Percentiles rank a stretch among this genome's conserved stretches.
phyloP scores from a whole-genome alignment of 352 stramenopile genomes.

The Pythium phragmiticola region DNA sequence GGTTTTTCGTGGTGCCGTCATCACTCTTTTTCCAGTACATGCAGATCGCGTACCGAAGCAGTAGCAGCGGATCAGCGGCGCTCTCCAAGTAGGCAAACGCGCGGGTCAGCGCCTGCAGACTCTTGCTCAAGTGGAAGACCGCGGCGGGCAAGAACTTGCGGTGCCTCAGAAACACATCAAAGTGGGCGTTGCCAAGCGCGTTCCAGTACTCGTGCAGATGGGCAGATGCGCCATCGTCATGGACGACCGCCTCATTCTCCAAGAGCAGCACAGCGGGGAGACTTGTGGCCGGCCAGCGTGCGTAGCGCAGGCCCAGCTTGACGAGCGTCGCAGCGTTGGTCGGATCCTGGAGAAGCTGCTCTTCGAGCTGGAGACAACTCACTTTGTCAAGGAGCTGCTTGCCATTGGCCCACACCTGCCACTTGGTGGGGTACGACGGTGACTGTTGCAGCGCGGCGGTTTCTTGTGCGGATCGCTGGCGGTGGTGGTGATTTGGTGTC shows the following conservation, averaged over 20 bases:
- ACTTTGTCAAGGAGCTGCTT: constrained; percentile 65
- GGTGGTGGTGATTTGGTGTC: constrained; percentile 5
- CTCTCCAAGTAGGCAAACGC: constrained; percentile 67
- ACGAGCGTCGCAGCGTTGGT: constrained; percentile 44
- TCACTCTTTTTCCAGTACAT: constrained; percentile 58
- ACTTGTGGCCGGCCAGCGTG: constrained; percentile 50
- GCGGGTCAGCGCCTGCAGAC: constrained; percentile 52
- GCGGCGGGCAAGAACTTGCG: constrained; percentile 60
- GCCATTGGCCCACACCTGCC: constrained; percentile 46
- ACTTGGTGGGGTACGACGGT: constrained; percentile 60
- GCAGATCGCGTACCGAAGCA: constrained; percentile 61
- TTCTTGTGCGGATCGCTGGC: constrained; percentile 14
- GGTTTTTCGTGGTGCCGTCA: constrained; percentile 30
- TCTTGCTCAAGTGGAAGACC: constrained; percentile 50
- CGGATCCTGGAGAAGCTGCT: constrained; percentile 47
- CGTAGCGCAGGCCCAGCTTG: constrained; percentile 62
- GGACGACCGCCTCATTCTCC: constrained; percentile 48
- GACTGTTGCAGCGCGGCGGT: constrained; percentile 11
- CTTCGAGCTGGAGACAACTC: constrained; percentile 63
- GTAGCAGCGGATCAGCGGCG: constrained; percentile 52
- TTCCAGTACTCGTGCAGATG: constrained; percentile 68
- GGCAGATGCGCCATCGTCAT: constrained; percentile 37
- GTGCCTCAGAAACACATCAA: constrained; percentile 60
- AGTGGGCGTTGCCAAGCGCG: constrained; percentile 55
- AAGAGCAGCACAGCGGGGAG: constrained; percentile 52